phyloP scores from a whole-genome alignment of 2,329 filamentous ascomycete genomes.

The Nemania serpens region DNA sequence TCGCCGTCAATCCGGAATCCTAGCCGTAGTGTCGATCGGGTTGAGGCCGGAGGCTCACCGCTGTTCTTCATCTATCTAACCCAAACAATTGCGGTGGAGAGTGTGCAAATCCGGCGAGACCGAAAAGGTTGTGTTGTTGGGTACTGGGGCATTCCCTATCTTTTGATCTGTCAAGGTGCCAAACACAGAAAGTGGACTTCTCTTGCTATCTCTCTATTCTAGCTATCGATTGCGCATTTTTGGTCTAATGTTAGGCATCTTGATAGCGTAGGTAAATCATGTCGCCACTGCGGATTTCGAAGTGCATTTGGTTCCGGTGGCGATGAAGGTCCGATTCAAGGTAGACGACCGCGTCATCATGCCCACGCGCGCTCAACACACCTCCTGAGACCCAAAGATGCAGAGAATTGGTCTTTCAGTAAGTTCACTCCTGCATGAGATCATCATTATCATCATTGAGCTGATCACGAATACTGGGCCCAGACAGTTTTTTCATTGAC shows the following conservation, averaged over 20 bases:
- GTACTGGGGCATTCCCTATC: not conserved
- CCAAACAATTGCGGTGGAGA: not conserved
- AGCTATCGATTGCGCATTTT: not conserved
- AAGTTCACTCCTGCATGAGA: slow-evolving; percentile 53
- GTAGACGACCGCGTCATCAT: not conserved
- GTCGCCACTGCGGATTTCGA: not conserved
- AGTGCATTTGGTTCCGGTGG: not conserved
- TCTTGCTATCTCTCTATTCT: not conserved
- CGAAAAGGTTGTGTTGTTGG: not conserved
- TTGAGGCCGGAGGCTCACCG: slow-evolving; percentile 7
- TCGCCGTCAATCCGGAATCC: not conserved
- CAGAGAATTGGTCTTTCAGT: not conserved
- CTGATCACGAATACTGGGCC: slow-evolving; percentile 50
- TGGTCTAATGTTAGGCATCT: not conserved
- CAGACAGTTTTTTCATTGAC: slow-evolving; percentile 51
- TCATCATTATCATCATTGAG: slow-evolving; percentile 57
- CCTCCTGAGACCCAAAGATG: not conserved
- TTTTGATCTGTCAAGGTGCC: not conserved
- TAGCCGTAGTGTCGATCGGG: not conserved
- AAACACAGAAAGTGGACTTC: not conserved
- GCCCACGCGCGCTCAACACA: not conserved
- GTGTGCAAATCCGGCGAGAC: not conserved
- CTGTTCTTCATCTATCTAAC: not conserved
- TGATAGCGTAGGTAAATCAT: not conserved
- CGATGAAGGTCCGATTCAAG: not conserved